phyloP scores from a whole-genome alignment of 441 rosid species.

The Daphne laureola region DNA sequence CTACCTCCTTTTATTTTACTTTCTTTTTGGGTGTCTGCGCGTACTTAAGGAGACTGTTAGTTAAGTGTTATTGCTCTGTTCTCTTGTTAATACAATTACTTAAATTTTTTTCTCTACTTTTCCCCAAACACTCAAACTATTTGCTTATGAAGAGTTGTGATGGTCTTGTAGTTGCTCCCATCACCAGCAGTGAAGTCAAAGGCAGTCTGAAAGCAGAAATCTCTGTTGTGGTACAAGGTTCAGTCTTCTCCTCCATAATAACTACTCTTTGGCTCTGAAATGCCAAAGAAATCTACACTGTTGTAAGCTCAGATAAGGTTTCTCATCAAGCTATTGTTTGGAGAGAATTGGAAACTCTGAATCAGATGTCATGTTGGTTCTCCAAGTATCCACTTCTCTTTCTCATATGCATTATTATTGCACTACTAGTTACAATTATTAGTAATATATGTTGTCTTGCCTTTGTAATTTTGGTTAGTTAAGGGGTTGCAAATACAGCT shows the following conservation, averaged over 20 bases:
- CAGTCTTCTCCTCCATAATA: constrained; percentile 21
- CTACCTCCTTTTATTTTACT: neutral
- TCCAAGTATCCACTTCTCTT: too few relatives aligned
- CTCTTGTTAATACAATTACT: neutral
- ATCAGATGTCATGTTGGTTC: too few relatives aligned
- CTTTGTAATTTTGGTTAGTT: too few relatives aligned
- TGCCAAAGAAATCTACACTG: constrained; percentile 11
- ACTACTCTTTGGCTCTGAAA: constrained; percentile 12
- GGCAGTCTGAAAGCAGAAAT: constrained; percentile 38
- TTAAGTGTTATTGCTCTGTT: neutral
- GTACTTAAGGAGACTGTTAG: neutral
- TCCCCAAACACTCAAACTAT: too few relatives aligned
- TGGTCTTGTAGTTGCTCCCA: constrained; percentile 66
- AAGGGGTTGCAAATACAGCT: too few relatives aligned
- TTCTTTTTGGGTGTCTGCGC: neutral
- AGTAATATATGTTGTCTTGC: too few relatives aligned
- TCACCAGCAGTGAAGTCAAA: constrained; percentile 69
- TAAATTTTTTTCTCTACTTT: neutral
- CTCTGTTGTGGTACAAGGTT: constrained; percentile 14
- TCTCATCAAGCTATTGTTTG: too few relatives aligned
- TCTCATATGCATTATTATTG: too few relatives aligned
- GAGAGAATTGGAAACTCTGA: too few relatives aligned
- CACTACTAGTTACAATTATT: too few relatives aligned
- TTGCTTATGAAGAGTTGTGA: constrained; percentile 11
- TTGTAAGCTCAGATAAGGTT: too few relatives aligned